Percentiles rank a stretch among this genome's conserved stretches.
phyloP scores from a whole-genome alignment of 768 basidiomycete species.

The Kwoniella bestiolae region DNA sequence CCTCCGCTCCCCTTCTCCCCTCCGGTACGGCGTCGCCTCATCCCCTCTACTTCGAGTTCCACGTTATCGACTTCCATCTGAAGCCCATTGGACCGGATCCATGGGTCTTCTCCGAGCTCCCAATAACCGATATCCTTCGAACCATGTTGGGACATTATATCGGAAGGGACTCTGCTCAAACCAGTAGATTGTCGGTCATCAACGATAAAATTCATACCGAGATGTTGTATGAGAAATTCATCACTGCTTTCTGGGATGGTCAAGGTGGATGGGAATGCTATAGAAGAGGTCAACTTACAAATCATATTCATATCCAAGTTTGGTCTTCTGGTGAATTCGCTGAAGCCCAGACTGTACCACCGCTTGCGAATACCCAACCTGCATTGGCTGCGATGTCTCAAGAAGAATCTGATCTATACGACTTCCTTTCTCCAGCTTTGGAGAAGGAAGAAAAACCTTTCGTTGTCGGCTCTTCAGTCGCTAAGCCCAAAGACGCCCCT shows the following conservation, averaged over 20 bases:
- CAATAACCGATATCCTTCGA: background rate
- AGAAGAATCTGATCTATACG: background rate
- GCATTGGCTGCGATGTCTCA: background rate
- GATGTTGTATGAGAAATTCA: background rate
- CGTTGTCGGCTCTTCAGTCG: background rate
- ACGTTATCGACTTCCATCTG: background rate
- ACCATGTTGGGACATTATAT: background rate
- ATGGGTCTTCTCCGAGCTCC: background rate
- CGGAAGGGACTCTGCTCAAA: background rate
- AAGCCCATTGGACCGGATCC: background rate
- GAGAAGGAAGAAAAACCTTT: background rate
- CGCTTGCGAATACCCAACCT: background rate
- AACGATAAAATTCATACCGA: background rate
- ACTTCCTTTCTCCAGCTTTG: background rate
- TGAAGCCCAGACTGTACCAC: background rate
- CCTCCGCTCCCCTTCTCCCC: too few species aligned
- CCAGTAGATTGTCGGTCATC: background rate
- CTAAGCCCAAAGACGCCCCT: background rate
- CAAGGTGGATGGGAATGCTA: background rate
- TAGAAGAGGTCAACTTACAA: background rate
- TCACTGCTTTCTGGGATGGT: background rate
- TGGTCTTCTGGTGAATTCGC: background rate
- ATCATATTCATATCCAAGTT: background rate
- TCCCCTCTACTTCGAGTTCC: background rate
- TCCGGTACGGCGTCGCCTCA: too few species aligned